A percentile compares a stretch with the other conserved stretches of the same genome.
Conservation (phyloP, 768 basidiomycete genomes). For the Fomitopsis serialis region DNA sequence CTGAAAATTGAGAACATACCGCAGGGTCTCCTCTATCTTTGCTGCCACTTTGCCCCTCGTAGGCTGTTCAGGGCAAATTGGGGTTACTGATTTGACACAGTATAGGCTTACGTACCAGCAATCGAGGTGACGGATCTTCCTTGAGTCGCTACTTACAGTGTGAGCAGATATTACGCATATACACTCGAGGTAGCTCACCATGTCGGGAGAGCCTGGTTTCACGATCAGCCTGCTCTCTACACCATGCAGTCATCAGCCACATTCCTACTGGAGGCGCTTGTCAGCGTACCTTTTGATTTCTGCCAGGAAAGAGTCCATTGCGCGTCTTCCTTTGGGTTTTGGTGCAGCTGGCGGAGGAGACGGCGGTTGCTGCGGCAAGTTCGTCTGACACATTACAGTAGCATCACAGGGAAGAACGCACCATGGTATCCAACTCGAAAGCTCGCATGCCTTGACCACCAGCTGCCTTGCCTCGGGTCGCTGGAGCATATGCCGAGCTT, state of each 20-base stretch:
- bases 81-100: too few relatives aligned
- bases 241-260: not conserved
- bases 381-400: not conserved
- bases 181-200: slow-evolving; percentile 32
- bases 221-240: slow-evolving; percentile 86
- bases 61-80: slow-evolving; percentile 39
- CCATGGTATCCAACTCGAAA: slow-evolving; percentile 29
- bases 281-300: slow-evolving; percentile 81
- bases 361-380: slow-evolving; percentile 36
- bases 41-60: slow-evolving; percentile 87
- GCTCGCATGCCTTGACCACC: slow-evolving; percentile 26
- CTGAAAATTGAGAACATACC: slow-evolving; percentile 39
- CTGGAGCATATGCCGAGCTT: slow-evolving; percentile 41
- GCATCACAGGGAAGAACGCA: slow-evolving; percentile 6
- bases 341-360: slow-evolving; percentile 50
- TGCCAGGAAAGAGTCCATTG: slow-evolving; percentile 94
- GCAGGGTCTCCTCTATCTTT: slow-evolving; percentile 86
- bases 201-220: slow-evolving; percentile 79
- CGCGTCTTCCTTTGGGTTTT: slow-evolving; percentile 89
- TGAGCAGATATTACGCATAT: not conserved
- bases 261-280: not conserved
- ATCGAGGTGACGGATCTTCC: slow-evolving; percentile 84
- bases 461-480: slow-evolving; percentile 20
- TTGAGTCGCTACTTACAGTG: slow-evolving; percentile 33
- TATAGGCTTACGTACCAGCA: slow-evolving; percentile 52